Evolutionary conservation across 805 yeast genomes (phyloP), one percentile per base, ranked within the genome.

Genomic region (Yamadazyma olivae): DNA sequence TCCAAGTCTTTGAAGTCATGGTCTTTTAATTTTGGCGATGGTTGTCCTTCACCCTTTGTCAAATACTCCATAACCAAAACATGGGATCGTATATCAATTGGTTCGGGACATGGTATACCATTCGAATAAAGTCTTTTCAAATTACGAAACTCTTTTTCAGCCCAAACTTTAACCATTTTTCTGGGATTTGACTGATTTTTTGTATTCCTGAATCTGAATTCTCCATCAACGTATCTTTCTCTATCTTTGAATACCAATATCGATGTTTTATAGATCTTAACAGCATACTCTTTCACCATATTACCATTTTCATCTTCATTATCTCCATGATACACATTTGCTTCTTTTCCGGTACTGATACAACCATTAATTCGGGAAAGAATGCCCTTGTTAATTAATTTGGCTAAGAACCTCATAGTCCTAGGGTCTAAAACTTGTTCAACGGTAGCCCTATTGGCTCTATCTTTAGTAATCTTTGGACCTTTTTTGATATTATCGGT

Each of bases 151-250:
- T 93, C 99, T 55, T 93, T 93, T 57, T 93, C 99, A 0, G 99
- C 98, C 99, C 99, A 93, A 17, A 90, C 75, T 58, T 87, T 88
- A 44, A 93, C 96, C 97, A 93, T 91, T 55, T 91, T 91, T 53
- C 99, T 74, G 7, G 98, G 98, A 54, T 93, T 93, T 46, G 89
- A 88, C 51, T 86, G 89, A 39, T 74, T 76, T 49, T 91, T 87
- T 5, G 86, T 74, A 54, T 86, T 84, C 53, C 97, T 69, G 63
- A 93, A 93, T 38, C 99, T 69, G 60, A 78, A 91, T 63, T 93
- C 99, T 24, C 99, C 99, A 55, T 84, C 90, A 13, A 93, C 98
- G 53, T 93, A 93, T 49, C 97, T 65, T 53, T 95, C 98, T 38
- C 99, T 71, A 58, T 93, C 99, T 57, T 90, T 93, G 64, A 93